These are phyloP conservation scores for Fusarium compactum DNA, from an alignment of 2,329 filamentous ascomycete species.

Conservation along the genomic window DNA sequence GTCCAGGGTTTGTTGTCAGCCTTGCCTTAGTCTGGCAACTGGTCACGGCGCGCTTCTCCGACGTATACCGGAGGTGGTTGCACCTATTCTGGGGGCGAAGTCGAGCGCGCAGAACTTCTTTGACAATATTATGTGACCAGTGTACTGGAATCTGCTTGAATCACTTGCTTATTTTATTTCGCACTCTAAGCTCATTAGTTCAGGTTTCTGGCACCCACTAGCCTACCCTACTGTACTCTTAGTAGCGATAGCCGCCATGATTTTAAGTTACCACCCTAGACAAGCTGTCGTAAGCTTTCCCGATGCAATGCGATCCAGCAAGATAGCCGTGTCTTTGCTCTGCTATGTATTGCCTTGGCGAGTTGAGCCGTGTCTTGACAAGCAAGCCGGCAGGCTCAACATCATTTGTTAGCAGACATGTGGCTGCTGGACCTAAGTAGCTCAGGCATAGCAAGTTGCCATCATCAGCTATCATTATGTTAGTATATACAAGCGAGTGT, in stretches of 20 bases:
- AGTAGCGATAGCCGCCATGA: slow-evolving; percentile 29
- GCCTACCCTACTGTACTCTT: neutral
- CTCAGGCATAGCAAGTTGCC: neutral
- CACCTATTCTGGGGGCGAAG: slow-evolving; percentile 13
- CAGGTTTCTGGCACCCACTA: neutral
- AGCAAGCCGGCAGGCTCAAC: neutral
- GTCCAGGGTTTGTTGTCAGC: slow-evolving; percentile 22
- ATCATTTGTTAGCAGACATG: slow-evolving; percentile 1
- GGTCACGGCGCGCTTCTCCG: slow-evolving; percentile 31
- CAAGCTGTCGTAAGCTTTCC: slow-evolving; percentile 29
- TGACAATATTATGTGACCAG: neutral
- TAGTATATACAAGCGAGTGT: neutral
- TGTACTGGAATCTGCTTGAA: accelerated
- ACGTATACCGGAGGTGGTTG: slow-evolving; percentile 25
- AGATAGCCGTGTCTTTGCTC: slow-evolving; percentile 24
- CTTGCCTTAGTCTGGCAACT: slow-evolving; percentile 32
- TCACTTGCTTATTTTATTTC: neutral
- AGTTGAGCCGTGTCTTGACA: neutral
- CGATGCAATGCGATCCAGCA: slow-evolving; percentile 5
- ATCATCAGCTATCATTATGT: neutral
- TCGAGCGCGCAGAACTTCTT: neutral
- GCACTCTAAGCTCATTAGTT: neutral
- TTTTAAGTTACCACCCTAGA: slow-evolving; percentile 21
- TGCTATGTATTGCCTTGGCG: slow-evolving; percentile 10
- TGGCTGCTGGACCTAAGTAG: neutral